phyloP scores from a whole-genome alignment of 177 flowering plant genomes.

The Vitis hybrid region DNA sequence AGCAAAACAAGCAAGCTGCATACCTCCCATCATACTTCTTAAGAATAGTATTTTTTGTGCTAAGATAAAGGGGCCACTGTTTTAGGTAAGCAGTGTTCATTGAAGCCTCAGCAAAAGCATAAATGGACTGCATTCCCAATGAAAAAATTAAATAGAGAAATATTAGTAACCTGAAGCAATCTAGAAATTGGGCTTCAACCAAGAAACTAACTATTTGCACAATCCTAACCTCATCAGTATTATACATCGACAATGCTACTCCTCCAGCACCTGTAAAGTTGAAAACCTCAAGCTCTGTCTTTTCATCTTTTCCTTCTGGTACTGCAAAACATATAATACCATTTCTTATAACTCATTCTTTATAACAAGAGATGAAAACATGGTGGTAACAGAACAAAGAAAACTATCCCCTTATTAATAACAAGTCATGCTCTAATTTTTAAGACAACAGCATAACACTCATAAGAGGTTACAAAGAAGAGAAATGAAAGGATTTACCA shows the following conservation, averaged over 20 bases:
- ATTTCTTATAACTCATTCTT: neutral
- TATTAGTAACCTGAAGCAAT: slow-evolving; percentile 2
- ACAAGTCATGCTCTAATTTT: neutral
- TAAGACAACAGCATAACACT: neutral
- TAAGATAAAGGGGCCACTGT: slow-evolving; percentile 98
- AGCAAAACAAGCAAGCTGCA: slow-evolving; percentile 1
- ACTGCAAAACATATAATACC: slow-evolving; percentile 31
- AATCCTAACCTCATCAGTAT: slow-evolving; percentile 86
- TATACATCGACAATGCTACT: slow-evolving; percentile 89
- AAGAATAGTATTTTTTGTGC: slow-evolving; percentile 96
- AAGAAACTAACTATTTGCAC: neutral
- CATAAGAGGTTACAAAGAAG: neutral
- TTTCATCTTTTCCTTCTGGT: slow-evolving; percentile 66
- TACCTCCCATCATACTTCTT: slow-evolving; percentile 99
- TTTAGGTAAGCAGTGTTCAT: slow-evolving; percentile 85
- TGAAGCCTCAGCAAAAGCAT: slow-evolving; percentile 92
- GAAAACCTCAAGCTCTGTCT: slow-evolving; percentile 76
- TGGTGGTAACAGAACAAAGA: neutral
- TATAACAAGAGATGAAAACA: neutral
- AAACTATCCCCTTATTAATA: too few relatives aligned
- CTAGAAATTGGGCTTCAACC: neutral
- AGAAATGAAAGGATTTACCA: slow-evolving; percentile 43
- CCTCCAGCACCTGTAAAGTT: slow-evolving; percentile 88
- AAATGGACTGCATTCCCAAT: slow-evolving; percentile 64
- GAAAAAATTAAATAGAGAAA: neutral